These are phyloP conservation scores for Calonectria pseudoturangicola DNA, from an alignment of 2,329 filamentous ascomycete genomes.

Conservation along the genomic window DNA sequence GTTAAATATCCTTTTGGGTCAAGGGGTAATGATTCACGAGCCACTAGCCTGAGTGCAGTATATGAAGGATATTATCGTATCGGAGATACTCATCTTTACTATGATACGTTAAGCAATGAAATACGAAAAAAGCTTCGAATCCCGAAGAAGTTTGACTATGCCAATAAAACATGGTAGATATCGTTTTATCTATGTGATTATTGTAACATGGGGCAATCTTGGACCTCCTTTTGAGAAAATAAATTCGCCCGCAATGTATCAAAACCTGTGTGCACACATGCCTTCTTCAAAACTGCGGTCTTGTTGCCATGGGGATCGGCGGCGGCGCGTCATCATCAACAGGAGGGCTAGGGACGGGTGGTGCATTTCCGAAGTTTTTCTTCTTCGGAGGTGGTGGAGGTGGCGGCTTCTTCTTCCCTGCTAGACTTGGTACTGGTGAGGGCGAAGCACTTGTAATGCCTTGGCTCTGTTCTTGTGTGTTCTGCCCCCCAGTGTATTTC, in stretches of 20 bases:
- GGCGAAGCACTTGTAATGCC: constrained; percentile 24
- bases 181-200: not conserved
- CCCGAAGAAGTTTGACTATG: constrained; percentile 37
- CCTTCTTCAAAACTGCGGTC: constrained; percentile 65
- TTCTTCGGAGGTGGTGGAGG: constrained; percentile 73
- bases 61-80: constrained; percentile 43
- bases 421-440: constrained; percentile 45
- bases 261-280: not conserved
- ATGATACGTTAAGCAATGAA: constrained; percentile 52
- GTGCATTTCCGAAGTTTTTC: constrained; percentile 62
- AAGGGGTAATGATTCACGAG: constrained; percentile 45
- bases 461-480: constrained; percentile 43
- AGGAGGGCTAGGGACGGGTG: constrained; percentile 33
- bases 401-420: constrained; percentile 72
- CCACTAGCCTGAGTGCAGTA: constrained; percentile 44
- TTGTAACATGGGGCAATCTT: not conserved
- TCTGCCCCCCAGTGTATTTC: constrained; percentile 50
- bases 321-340: constrained; percentile 64
- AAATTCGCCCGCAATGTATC: no score
- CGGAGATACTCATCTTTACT: constrained; percentile 40
- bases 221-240: no score
- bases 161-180: not conserved
- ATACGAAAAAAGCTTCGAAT: constrained; percentile 47
- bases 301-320: constrained; percentile 71
- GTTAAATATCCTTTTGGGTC: constrained; percentile 39